Percentiles rank a stretch among this genome's conserved stretches.
phyloP scores from a whole-genome alignment of 768 basidiomycete genomes.

The Mycena galericulata region DNA sequence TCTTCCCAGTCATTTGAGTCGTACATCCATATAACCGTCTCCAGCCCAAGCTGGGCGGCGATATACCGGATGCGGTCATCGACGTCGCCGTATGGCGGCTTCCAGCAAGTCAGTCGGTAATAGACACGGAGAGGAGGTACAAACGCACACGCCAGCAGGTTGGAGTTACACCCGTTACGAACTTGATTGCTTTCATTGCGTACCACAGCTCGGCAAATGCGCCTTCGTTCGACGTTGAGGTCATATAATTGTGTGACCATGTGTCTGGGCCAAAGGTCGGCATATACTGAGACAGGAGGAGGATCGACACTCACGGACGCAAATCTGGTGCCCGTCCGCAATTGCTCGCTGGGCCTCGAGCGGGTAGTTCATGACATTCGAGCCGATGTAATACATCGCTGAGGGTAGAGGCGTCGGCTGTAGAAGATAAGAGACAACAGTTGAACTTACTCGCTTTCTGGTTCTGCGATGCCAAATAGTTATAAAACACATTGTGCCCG shows the following conservation, averaged over 20 bases:
- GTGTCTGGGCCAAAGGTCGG: slow-evolving; percentile 56
- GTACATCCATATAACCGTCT: too few species aligned
- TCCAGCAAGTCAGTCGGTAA: not conserved
- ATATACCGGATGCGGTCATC: slow-evolving; percentile 34
- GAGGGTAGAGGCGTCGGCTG: not conserved
- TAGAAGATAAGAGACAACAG: not conserved
- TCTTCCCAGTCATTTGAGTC: too few species aligned
- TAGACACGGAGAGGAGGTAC: not conserved
- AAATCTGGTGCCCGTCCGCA: slow-evolving; percentile 69
- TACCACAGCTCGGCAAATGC: slow-evolving; percentile 87
- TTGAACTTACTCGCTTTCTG: slow-evolving; percentile 75
- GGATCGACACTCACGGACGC: slow-evolving; percentile 62
- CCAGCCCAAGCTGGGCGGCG: slow-evolving; percentile 27
- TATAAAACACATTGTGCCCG: slow-evolving; percentile 72
- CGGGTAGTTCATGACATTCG: slow-evolving; percentile 68
- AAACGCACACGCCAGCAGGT: slow-evolving; percentile 68
- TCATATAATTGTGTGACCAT: slow-evolving; percentile 72
- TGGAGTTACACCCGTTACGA: slow-evolving; percentile 66
- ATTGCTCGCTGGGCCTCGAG: slow-evolving; percentile 65
- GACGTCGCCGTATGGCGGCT: slow-evolving; percentile 31
- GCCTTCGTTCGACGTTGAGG: slow-evolving; percentile 67
- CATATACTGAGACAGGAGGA: not conserved
- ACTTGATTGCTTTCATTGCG: slow-evolving; percentile 68
- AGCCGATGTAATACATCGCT: slow-evolving; percentile 76
- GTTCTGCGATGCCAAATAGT: slow-evolving; percentile 61